Base-by-base conservation (phyloP, 1,284 basidiomycete species). In the Pseudozyma thailandica region DNA sequence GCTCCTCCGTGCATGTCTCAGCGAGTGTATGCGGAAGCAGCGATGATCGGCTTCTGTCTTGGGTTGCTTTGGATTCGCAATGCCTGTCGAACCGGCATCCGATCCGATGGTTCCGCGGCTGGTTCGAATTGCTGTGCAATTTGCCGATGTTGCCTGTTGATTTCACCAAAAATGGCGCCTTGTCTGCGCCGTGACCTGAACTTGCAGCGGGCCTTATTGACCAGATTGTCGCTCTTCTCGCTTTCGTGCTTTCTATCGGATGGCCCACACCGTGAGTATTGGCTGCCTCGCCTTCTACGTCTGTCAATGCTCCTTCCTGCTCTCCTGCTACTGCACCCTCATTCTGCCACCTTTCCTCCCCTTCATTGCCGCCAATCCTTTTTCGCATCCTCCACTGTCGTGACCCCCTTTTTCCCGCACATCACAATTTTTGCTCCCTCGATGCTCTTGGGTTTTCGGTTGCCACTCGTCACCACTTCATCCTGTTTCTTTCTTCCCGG, bases 201-300 rank as follows among this genome's bases (percentile, higher is more conserved):
- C 39, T 30, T 65, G 62, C 62, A 65, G 62, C 62, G 48, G 55
- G 43, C 51, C 35, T 56, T 31, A 18, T 56, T 47, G 53, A 47
- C 39, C 45, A 42, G 20, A 38, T 65, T 30, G 35, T 50, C 20
- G 38, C 62, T 6, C 28, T 55, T 28, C 47, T 65, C 23, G 38
- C 51, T 31, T 37, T 56, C 47, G 30, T 55, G 43, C 43, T 54
- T n/a, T 8, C 30, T 46, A 6, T 53, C 62, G 56, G 55, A 65
- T 54, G 62, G 62, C 15, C 37, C 50, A 10, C 43, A 27, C 43
- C 51, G 62, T 65, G 51, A 65, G 56, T 65, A 54, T 53, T 33
- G 12, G 7, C 13, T 18, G 20, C 21, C 23, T 18, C 18, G 12
- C 7, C 41, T 43, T 25, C 41, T 26, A 9, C 13, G 41, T 25